Evolutionary conservation across 2,329 filamentous ascomycete genomes (phyloP).

Genomic region (Basipetospora chlamydospora): DNA sequence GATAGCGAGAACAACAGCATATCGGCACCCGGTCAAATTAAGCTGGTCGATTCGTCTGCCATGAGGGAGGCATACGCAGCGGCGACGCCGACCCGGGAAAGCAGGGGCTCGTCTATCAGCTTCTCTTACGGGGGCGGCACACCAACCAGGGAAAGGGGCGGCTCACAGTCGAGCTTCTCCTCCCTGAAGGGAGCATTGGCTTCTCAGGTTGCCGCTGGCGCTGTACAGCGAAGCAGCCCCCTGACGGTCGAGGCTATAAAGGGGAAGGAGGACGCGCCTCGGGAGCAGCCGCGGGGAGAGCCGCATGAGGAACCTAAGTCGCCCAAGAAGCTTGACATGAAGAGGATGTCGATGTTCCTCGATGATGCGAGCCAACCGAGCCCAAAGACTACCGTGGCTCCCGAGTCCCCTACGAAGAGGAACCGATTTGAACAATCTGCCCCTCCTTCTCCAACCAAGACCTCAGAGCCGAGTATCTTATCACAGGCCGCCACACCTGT

Average conservation of each 20-base stretch:
- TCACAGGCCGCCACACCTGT: no score
- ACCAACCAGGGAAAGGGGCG: not conserved
- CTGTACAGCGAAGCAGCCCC: constrained; percentile 2
- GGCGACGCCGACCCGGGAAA: constrained; percentile 3
- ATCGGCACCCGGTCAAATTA: constrained; percentile 5
- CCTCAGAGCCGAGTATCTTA: not conserved
- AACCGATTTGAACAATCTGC: no score
- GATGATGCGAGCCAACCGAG: constrained; percentile 24
- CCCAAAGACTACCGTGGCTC: constrained; percentile 6
- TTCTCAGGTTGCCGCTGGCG: constrained; percentile 9
- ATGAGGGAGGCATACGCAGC: constrained; percentile 5
- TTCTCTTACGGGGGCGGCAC: not conserved
- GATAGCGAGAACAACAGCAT: not conserved
- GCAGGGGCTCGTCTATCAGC: constrained; percentile 1
- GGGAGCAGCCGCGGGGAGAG: constrained; percentile 4
- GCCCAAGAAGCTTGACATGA: constrained; percentile 43
- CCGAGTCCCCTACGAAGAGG: no score
- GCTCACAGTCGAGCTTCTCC: constrained; percentile 3
- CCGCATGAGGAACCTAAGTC: constrained; percentile 29
- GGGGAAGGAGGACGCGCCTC: constrained; percentile 8
- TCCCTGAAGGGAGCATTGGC: constrained; percentile 8
- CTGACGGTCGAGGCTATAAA: constrained; percentile 11
- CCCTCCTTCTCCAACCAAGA: constrained; percentile 17
- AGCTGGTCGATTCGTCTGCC: constrained; percentile 5
- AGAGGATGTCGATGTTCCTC: constrained; percentile 43